Base-by-base conservation (phyloP, 2,329 filamentous ascomycete species). In the Aspergillus fumigatus region DNA sequence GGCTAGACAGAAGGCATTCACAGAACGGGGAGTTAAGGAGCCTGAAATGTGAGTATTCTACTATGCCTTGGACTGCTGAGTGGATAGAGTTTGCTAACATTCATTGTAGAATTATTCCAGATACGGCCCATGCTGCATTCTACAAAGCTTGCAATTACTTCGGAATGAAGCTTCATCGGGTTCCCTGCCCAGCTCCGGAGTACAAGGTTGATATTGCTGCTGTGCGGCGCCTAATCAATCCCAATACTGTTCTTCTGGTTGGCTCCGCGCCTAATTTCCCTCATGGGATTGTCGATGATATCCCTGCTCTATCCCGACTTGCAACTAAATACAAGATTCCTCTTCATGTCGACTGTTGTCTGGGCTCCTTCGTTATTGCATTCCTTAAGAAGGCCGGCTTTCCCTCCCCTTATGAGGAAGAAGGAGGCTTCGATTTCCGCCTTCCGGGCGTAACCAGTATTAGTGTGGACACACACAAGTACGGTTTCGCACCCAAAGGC, bases 251-350 rank as follows among this genome's bases (percentile, higher is more conserved):
- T 59, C 80, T 99, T 27, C 86, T 99, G 3, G 94, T 97, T 52
- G 94, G 94, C 50, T 96, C 90, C 1, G 92, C 94, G 0, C 94
- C 94, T 57, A 99, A 97, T 80, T 99, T 97, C 77, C 94, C 94
- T 40, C 94, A 99, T 72, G 94, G 94, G 59, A 96, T 99, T 70
- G 94, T 99, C 62, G 94, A 99, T 74, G 92, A 97, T 73, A 97
- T 99, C 65, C 78, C 88, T 0, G 84, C 85, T 0, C 85, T 99
- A 45, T 96, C 92, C 54, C 88, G 87, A 58, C 83, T 99, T 4
- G 94, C 94, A 0, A 70, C 88, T 35, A 87, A 87, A 69, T 87
- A 89, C 70, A 88, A 87, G 69, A 80, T 97, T 25, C 92, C 92
- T 19, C 84, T 99, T 10, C 94, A 99, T 73, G 93, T 99, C 51